Percentiles rank a stretch among this genome's conserved stretches.
phyloP scores from a whole-genome alignment of 208 protist genomes.

The Wallacemonas collosoma region DNA sequence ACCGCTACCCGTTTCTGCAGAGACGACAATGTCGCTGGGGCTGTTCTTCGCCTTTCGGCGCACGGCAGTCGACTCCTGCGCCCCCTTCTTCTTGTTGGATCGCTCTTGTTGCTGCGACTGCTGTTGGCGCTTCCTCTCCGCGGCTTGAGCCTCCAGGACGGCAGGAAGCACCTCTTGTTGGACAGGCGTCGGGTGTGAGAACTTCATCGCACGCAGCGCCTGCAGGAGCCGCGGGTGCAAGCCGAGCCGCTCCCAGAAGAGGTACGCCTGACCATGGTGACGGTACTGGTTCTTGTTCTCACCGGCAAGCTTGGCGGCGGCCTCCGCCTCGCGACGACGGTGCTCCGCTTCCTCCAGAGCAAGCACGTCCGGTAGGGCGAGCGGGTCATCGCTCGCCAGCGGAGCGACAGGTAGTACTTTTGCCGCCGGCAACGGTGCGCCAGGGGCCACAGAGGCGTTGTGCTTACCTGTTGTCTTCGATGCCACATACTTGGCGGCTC shows the following conservation, averaged over 20 bases:
- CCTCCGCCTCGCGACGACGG: conserved; percentile 25
- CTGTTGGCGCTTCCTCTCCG: conserved; percentile 17
- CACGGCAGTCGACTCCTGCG: background rate
- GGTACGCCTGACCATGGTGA: conserved; percentile 70
- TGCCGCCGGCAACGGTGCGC: conserved; percentile 14
- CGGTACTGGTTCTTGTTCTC: conserved; percentile 79
- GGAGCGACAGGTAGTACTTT: conserved; percentile 39
- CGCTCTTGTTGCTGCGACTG: conserved; percentile 7
- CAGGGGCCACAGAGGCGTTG: background rate
- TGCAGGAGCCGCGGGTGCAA: conserved; percentile 66
- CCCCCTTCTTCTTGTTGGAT: background rate
- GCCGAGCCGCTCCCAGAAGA: conserved; percentile 85
- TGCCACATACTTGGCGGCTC: background rate
- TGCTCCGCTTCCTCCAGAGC: conserved; percentile 39
- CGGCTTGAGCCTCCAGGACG: conserved; percentile 37
- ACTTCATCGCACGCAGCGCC: conserved; percentile 71
- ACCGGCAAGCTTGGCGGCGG: conserved; percentile 8
- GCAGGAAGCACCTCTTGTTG: conserved; percentile 82
- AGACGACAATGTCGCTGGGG: conserved; percentile 86
- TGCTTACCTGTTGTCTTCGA: background rate
- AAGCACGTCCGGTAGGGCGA: conserved; percentile 41
- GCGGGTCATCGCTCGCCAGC: conserved; percentile 45
- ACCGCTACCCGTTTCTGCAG: conserved; percentile 93
- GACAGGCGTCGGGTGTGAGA: conserved; percentile 84
- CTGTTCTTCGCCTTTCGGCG: conserved; percentile 6